Conservation (phyloP, 306 rosid genomes). For the Trichosanthes truncata region DNA sequence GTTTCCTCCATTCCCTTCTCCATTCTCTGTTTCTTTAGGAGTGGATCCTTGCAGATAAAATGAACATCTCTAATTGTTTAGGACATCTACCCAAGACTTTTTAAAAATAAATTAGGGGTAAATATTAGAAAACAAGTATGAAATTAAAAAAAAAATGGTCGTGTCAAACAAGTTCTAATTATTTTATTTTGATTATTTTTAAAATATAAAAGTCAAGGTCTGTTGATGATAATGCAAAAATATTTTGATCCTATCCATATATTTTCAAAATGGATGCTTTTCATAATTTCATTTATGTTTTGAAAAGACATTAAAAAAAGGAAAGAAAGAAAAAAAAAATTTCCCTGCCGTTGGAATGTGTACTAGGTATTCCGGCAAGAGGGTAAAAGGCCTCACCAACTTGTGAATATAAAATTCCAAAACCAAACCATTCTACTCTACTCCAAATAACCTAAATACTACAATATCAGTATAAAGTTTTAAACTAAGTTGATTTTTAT, state of each 20-base stretch:
- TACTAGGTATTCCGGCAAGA: background rate
- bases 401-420: background rate
- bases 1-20: too few relatives aligned
- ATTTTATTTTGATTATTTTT: background rate
- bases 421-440: background rate
- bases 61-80: too few relatives aligned
- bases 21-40: too few relatives aligned
- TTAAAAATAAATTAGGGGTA: background rate
- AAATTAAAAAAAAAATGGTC: too few relatives aligned
- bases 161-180: background rate
- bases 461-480: too few relatives aligned
- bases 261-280: background rate
- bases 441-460: background rate
- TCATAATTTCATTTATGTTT: background rate
- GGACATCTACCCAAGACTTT: too few relatives aligned
- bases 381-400: background rate
- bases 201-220: constrained; percentile 1
- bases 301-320: background rate
- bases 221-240: background rate
- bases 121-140: background rate
- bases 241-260: background rate
- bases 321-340: background rate
- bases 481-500: too few relatives aligned
- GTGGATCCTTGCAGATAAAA: too few relatives aligned
- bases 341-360: background rate